phyloP scores from a whole-genome alignment of 768 basidiomycete species.

The Agaricus bisporus region DNA sequence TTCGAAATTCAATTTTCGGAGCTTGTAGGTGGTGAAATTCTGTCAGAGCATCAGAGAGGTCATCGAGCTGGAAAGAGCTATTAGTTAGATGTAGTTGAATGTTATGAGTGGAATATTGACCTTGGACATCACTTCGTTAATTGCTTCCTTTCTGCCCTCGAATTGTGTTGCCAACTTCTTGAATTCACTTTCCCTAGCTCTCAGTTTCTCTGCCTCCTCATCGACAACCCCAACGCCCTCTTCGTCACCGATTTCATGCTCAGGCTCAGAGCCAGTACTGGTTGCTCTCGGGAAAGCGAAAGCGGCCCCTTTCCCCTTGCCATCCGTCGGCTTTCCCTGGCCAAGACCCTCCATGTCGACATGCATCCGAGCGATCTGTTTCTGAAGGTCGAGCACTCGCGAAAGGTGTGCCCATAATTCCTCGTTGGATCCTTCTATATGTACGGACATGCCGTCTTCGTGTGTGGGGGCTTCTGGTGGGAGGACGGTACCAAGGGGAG shows the following conservation, averaged over 20 bases:
- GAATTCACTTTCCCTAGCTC: constrained; percentile 62
- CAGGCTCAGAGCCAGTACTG: constrained; percentile 18
- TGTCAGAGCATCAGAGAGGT: constrained; percentile 17
- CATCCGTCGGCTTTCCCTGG: constrained; percentile 23
- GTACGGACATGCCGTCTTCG: not conserved
- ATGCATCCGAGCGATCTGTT: constrained; percentile 67
- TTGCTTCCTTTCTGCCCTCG: constrained; percentile 60
- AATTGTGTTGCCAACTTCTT: constrained; percentile 62
- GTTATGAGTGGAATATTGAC: constrained; percentile 26
- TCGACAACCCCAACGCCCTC: constrained; percentile 46
- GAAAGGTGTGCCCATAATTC: constrained; percentile 65
- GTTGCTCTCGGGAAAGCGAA: constrained; percentile 11
- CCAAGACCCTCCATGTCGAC: constrained; percentile 70
- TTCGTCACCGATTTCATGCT: constrained; percentile 37
- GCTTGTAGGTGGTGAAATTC: constrained; percentile 45
- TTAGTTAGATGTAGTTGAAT: no score
- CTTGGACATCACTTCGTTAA: constrained; percentile 70
- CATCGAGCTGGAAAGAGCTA: not conserved
- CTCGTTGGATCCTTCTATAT: constrained; percentile 19
- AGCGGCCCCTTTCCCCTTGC: constrained; percentile 14
- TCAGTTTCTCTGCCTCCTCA: constrained; percentile 49
- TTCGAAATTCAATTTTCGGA: constrained; percentile 36
- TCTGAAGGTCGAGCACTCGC: constrained; percentile 65
- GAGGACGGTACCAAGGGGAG: constrained; percentile 15
- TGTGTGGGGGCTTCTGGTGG: not conserved